Evolutionary conservation across 129 eudicot genomes (phyloP).

Genomic region (Helichrysum umbraculigerum): DNA sequence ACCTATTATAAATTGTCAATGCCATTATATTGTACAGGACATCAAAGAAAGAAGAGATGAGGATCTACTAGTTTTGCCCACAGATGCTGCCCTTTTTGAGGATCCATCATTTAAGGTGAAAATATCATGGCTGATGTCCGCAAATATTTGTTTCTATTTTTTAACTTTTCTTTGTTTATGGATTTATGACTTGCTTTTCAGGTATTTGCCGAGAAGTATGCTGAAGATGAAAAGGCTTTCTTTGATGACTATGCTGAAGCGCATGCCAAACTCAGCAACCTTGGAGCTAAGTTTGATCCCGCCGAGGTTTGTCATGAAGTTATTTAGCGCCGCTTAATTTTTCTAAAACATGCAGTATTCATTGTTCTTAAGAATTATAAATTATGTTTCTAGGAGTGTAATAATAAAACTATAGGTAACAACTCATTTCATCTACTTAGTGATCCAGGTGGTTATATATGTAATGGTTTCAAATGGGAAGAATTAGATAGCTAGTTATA

Average conservation of each 20-base stretch:
- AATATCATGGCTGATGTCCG: background rate
- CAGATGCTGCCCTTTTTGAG: constrained; percentile 93
- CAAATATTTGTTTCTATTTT: background rate
- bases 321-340: background rate
- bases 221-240: constrained; percentile 79
- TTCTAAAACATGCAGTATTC: background rate
- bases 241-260: constrained; percentile 96
- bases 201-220: constrained; percentile 94
- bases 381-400: background rate
- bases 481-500: background rate
- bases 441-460: too few relatives aligned
- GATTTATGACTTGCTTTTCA: constrained; percentile 28
- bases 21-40: constrained; percentile 53
- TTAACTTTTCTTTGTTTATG: constrained; percentile 16
- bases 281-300: constrained; percentile 98
- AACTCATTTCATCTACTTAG: too few relatives aligned
- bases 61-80: constrained; percentile 95
- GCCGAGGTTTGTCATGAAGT: constrained; percentile 55
- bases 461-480: background rate
- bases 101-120: constrained; percentile 94
- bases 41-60: constrained; percentile 84
- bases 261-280: constrained; percentile 96
- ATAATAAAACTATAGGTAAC: too few relatives aligned
- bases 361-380: background rate
- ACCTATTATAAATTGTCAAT: constrained; percentile 9